Base-by-base conservation (phyloP, 2,329 filamentous ascomycete species). In the Clonostachys sp. region DNA sequence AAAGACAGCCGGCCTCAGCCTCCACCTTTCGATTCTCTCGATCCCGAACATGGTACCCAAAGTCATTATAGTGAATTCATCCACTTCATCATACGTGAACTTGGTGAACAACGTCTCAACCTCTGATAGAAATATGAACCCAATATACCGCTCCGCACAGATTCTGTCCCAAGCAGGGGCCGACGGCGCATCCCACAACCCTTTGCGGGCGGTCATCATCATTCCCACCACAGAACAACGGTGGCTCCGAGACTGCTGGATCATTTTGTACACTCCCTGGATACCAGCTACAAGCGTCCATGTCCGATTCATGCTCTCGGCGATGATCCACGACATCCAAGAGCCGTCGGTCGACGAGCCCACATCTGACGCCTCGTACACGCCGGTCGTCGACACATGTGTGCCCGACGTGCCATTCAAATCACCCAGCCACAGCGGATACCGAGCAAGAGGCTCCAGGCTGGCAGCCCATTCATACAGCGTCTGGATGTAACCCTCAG, bases 291-390 rank as follows among this genome's bases (percentile, higher is more conserved):
- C 53, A 8, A 61, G 38, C 18, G 57, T 46, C 53, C 59, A 63
- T 1, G 59, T 62, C 10, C 62, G 56, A 6, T 62, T 52, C n/a
- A 61, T 46, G 18, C 55, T 58, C 47, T 64, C 62, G 4, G 60
- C 52, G 2, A 64, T 43, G 17, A 64, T 55, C 61, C 61, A 64
- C 5, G 59, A 53, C 34, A 61, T 53, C 60, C 60, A 64, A 41
- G 18, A 52, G 7, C 14, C 36, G 36, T n/a, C 36, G 36, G 17
- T 14, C 36, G 14, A n/a, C 14, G 36, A n/a, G 17, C 36, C 36
- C 7, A 18, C 14, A 12, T 39, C 36, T 9, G 24, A 30, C 24
- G 24, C 8, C 24, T 35, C 24, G 47, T 30, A 12, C 45, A 7
- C 30, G 45, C 24, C 24, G 48, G 38, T 8, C 18, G 24, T 30